These are phyloP conservation scores for Candida sojae DNA, from an alignment of 1,139 yeast species.

Conservation along the genomic window DNA sequence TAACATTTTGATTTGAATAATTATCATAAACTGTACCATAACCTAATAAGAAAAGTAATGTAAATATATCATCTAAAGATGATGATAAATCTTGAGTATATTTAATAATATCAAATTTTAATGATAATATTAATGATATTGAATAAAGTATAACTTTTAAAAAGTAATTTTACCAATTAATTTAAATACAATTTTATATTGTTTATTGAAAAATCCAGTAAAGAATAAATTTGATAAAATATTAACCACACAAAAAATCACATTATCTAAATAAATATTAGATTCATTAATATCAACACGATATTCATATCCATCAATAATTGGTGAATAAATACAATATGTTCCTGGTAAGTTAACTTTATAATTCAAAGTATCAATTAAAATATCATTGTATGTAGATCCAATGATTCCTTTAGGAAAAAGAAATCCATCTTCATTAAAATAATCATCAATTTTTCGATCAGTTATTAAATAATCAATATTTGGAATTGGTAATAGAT, in stretches of 20 bases:
- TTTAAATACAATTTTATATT: not conserved
- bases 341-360: conserved; percentile 1
- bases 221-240: conserved; percentile 2
- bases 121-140: conserved; percentile 4
- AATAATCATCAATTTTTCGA: conserved; percentile 12
- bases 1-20: conserved; percentile 1
- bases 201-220: not conserved
- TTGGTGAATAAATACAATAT: conserved; percentile 12
- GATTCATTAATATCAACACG: conserved; percentile 9
- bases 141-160: not conserved
- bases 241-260: conserved; percentile 6
- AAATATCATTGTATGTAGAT: conserved; percentile 3
- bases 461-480: conserved; percentile 11
- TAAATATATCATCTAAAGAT: conserved; percentile 10
- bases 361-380: conserved; percentile 2
- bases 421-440: conserved; percentile 7
- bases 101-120: conserved; percentile 5
- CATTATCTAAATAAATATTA: conserved; percentile 6
- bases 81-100: conserved; percentile 8
- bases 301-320: conserved; percentile 9
- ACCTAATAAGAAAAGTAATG: conserved; percentile 10
- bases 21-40: conserved; percentile 8
- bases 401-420: conserved; percentile 1
- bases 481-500: conserved; percentile 10
- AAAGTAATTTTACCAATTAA: conserved; percentile 2